Evolutionary conservation across 1,284 basidiomycete species (phyloP).

Genomic region (Irpex sp.): DNA sequence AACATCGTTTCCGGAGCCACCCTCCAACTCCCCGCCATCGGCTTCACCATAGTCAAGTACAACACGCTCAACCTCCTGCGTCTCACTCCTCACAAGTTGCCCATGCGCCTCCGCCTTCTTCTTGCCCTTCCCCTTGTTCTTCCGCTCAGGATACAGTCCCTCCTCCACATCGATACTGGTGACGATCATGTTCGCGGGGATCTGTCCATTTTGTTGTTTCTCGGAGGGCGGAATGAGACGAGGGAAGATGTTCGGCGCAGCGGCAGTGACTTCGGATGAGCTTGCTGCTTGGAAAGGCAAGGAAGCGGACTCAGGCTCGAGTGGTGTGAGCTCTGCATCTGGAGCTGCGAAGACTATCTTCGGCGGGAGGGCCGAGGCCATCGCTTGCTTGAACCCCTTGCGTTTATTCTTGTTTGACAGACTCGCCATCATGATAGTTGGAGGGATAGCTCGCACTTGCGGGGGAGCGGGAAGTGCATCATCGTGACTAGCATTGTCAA

Average conservation of each 20-base stretch:
- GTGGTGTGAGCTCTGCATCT: not conserved
- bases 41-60: slow-evolving; percentile 9
- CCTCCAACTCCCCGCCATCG: not conserved
- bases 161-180: slow-evolving; percentile 66
- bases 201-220: slow-evolving; percentile 40
- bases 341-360: slow-evolving; percentile 54
- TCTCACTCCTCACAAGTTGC: slow-evolving; percentile 13
- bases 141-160: slow-evolving; percentile 25
- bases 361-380: slow-evolving; percentile 41
- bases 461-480: not conserved
- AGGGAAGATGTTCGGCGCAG: slow-evolving; percentile 18
- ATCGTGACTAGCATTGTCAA: not conserved
- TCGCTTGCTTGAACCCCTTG: slow-evolving; percentile 56
- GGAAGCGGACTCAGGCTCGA: not conserved
- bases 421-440: slow-evolving; percentile 48
- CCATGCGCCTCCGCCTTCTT: slow-evolving; percentile 25
- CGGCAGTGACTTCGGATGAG: slow-evolving; percentile 9
- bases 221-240: slow-evolving; percentile 65
- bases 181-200: slow-evolving; percentile 64
- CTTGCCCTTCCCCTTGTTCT: slow-evolving; percentile 17
- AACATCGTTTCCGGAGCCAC: not conserved
- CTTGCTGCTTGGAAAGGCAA: slow-evolving; percentile 14
- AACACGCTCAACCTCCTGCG: slow-evolving; percentile 11
- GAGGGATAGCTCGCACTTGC: not conserved
- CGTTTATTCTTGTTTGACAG: slow-evolving; percentile 74